Percentiles rank a stretch among this genome's conserved stretches.
Conservation (phyloP, 2,329 filamentous ascomycete species). For the Aureobasidium zeae region DNA sequence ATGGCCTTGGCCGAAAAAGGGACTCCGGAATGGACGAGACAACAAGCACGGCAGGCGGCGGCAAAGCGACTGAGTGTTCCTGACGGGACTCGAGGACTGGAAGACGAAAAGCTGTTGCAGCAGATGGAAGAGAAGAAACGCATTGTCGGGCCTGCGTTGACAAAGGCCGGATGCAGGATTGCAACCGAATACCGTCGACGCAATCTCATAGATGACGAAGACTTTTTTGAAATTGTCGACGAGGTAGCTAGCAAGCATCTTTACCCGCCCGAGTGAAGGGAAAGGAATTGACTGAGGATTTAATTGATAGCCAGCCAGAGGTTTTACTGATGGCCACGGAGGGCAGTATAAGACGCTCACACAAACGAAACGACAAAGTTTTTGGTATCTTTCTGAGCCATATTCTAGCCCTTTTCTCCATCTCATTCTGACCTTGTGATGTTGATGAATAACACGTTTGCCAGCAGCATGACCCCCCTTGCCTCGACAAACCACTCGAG, state of each 20-base stretch:
- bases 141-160: constrained; percentile 44
- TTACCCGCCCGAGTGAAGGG: not conserved
- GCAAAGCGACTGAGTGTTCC: constrained; percentile 29
- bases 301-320: not conserved
- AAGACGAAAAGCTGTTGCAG: constrained; percentile 36
- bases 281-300: not conserved
- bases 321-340: too few relatives aligned
- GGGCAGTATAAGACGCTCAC: not conserved
- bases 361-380: too few relatives aligned
- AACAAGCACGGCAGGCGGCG: constrained; percentile 9
- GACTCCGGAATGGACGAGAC: constrained; percentile 6
- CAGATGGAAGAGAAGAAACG: constrained; percentile 43
- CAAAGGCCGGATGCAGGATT: constrained; percentile 43
- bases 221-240: constrained; percentile 25
- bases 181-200: constrained; percentile 43
- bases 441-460: too few relatives aligned
- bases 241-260: too few relatives aligned
- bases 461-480: too few relatives aligned
- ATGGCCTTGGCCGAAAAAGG: not conserved
- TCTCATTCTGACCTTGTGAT: too few relatives aligned
- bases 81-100: constrained; percentile 2
- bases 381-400: too few relatives aligned
- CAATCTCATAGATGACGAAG: constrained; percentile 44
- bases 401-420: too few relatives aligned
- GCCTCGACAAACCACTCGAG: too few relatives aligned